These are phyloP conservation scores for Scheffersomyces quercinus DNA, from an alignment of 1,139 yeast genomes.

Conservation along the genomic window DNA sequence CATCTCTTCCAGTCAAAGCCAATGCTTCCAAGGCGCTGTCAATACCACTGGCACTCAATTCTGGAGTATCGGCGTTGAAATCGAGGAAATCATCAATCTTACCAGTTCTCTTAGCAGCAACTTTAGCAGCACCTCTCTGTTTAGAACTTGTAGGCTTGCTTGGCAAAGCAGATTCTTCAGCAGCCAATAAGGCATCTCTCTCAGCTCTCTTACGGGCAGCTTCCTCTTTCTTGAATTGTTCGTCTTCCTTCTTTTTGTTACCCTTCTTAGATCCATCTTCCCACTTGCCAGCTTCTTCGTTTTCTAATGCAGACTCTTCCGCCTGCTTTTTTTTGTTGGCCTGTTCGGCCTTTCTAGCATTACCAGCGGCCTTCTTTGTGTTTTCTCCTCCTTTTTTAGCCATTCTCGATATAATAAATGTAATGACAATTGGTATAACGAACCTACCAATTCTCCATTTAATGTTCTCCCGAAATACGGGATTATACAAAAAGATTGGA, in stretches of 20 bases:
- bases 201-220: constrained; percentile 67
- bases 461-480: no score
- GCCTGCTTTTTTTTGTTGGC: constrained; percentile 64
- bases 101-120: constrained; percentile 62
- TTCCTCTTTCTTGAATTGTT: constrained; percentile 58
- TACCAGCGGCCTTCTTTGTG: constrained; percentile 66
- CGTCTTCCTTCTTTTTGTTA: constrained; percentile 69
- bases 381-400: constrained; percentile 63
- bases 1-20: constrained; percentile 57
- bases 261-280: constrained; percentile 70
- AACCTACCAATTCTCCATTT: no score
- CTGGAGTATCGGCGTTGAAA: constrained; percentile 48
- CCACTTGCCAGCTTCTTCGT: constrained; percentile 68
- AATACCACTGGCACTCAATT: constrained; percentile 70
- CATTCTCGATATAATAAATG: constrained; percentile 29
- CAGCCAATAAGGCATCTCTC: constrained; percentile 56
- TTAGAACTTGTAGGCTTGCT: constrained; percentile 54
- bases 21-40: constrained; percentile 81
- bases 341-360: constrained; percentile 68
- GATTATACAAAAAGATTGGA: no score
- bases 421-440: no score
- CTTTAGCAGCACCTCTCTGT: constrained; percentile 72
- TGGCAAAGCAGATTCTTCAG: constrained; percentile 66
- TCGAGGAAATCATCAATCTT: constrained; percentile 66
- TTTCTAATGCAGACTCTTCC: constrained; percentile 47